Conservation (phyloP, 1,284 basidiomycete genomes). For the Moesziomyces parantarcticus region DNA sequence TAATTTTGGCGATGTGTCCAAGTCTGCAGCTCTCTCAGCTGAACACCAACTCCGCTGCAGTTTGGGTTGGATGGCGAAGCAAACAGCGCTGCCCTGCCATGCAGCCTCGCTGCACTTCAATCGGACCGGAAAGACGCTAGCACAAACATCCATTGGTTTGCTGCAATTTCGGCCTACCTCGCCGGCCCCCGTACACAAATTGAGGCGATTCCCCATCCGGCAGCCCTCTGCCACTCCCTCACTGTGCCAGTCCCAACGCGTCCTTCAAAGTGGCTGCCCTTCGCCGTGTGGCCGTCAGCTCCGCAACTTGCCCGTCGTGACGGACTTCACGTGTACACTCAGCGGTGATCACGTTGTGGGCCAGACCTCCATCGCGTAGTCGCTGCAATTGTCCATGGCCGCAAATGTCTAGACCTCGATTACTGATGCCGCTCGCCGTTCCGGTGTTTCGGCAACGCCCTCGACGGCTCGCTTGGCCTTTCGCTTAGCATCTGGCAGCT, state of each 20-base stretch:
- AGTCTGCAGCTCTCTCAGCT: constrained; percentile 21
- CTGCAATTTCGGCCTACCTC: no score
- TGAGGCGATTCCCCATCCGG: constrained; percentile 11
- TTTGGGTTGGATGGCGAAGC: constrained; percentile 1
- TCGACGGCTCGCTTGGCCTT: constrained; percentile 8
- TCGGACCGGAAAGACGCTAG: no score
- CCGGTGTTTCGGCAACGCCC: constrained; percentile 3
- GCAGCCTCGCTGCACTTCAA: background rate
- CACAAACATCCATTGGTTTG: constrained; percentile 2
- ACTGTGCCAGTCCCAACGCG: no score
- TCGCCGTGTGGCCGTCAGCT: background rate
- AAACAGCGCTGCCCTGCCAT: background rate
- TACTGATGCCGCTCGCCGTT: background rate
- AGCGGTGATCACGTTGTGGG: background rate
- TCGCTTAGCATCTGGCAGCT: background rate
- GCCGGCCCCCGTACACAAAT: no score
- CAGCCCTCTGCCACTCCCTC: background rate
- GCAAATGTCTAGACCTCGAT: constrained; percentile 6
- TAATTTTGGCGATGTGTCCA: constrained; percentile 13
- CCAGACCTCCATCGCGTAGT: background rate
- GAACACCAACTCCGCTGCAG: constrained; percentile 8
- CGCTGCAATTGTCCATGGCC: background rate
- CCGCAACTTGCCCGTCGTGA: background rate
- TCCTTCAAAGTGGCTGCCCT: no score
- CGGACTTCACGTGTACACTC: background rate